Conservation (phyloP, 2,329 filamentous ascomycete genomes). For the Claviceps sp. region DNA sequence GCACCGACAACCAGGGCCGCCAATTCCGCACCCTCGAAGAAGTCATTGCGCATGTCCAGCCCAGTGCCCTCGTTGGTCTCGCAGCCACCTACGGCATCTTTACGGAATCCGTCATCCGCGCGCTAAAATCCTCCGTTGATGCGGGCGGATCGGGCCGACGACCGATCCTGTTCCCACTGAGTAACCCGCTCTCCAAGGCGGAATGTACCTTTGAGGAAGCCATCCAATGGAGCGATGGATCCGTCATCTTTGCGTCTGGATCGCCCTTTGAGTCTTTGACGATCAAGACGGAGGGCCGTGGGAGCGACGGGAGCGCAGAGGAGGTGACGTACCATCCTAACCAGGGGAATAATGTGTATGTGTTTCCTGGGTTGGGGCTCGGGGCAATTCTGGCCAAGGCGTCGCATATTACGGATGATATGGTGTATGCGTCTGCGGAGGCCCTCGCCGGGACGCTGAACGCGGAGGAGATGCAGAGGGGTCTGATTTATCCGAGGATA, state of each 20-base stretch:
- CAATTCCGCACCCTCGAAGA: constrained; percentile 73
- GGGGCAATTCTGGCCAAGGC: constrained; percentile 87
- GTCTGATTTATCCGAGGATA: constrained; percentile 83
- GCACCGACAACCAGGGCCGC: constrained; percentile 48
- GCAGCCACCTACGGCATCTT: constrained; percentile 92
- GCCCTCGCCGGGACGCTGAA: constrained; percentile 68
- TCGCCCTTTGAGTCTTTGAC: constrained; percentile 73
- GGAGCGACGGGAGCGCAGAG: constrained; percentile 28
- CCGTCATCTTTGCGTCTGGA: constrained; percentile 85
- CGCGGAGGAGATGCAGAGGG: constrained; percentile 65
- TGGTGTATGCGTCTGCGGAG: constrained; percentile 90
- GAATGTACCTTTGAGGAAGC: constrained; percentile 97
- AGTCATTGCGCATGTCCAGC: constrained; percentile 88
- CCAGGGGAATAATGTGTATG: constrained; percentile 79
- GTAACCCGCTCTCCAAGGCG: constrained; percentile 90
- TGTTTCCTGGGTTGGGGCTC: constrained; percentile 92
- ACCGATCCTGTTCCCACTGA: constrained; percentile 91
- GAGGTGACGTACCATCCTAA: constrained; percentile 60
- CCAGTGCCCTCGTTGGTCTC: constrained; percentile 85
- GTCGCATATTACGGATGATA: constrained; percentile 75
- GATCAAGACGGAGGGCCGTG: constrained; percentile 35
- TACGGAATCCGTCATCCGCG: constrained; percentile 70
- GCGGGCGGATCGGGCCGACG: constrained; percentile 54
- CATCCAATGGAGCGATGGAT: constrained; percentile 79
- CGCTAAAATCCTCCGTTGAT: constrained; percentile 51